A percentile compares a stretch with the other conserved stretches of the same genome.
These are phyloP conservation scores for Saxophila tyrrhenica DNA, from an alignment of 495 filamentous ascomycete species.

Conservation along the genomic window DNA sequence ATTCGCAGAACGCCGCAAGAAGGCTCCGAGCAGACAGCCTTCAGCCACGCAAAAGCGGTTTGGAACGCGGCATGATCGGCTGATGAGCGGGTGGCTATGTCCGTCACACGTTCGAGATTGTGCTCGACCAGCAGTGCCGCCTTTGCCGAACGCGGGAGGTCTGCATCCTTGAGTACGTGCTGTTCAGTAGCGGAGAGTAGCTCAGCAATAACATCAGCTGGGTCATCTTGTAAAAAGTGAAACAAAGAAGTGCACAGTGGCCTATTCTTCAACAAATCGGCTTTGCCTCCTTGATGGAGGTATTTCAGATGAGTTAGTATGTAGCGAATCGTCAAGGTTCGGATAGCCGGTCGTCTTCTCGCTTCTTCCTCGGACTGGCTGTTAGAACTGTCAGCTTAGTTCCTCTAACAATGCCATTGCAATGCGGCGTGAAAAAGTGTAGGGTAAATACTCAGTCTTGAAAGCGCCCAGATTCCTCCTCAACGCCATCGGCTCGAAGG, in stretches of 20 bases:
- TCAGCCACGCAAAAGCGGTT: conserved; percentile 56
- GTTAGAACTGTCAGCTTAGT: background rate
- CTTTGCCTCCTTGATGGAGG: conserved; percentile 56
- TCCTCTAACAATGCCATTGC: background rate
- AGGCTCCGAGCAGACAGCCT: conserved; percentile 59
- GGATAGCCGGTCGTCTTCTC: conserved; percentile 56
- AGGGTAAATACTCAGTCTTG: conserved; percentile 21
- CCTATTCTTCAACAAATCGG: conserved; percentile 60
- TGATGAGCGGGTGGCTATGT: conserved; percentile 9
- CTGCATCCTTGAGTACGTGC: conserved; percentile 56
- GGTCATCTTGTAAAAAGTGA: conserved; percentile 59
- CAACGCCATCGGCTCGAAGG: conserved; percentile 53
- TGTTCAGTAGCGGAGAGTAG: conserved; percentile 52
- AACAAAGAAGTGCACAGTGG: conserved; percentile 59
- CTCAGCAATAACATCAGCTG: conserved; percentile 55
- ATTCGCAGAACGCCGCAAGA: conserved; percentile 56
- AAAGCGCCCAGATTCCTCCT: conserved; percentile 47
- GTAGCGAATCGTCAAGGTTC: conserved; percentile 64
- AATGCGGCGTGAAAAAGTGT: background rate
- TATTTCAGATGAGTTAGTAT: conserved; percentile 62
- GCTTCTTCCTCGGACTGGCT: conserved; percentile 35
- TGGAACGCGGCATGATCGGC: conserved; percentile 46
- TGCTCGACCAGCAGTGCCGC: conserved; percentile 57
- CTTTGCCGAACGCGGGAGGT: conserved; percentile 59
- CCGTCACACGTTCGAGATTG: conserved; percentile 41